These are phyloP conservation scores for Ilyonectria robusta DNA, from an alignment of 2,329 filamentous ascomycete species.

Conservation along the genomic window DNA sequence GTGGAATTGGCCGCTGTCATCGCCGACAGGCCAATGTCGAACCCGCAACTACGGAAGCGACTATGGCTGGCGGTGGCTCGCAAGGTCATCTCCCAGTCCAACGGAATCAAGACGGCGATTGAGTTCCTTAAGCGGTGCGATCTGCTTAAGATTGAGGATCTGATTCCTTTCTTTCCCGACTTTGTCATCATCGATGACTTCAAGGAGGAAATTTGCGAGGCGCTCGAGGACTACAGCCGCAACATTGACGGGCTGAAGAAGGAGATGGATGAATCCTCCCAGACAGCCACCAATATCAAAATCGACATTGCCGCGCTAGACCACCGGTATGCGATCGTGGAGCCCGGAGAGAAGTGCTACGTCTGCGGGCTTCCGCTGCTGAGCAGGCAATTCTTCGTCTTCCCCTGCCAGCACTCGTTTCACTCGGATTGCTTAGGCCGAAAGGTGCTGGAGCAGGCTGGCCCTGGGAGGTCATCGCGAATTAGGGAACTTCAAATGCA, in stretches of 20 bases:
- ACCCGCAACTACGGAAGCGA: constrained; percentile 87
- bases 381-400: constrained; percentile 96
- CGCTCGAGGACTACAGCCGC: constrained; percentile 92
- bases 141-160: constrained; percentile 91
- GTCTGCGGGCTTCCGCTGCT: constrained; percentile 88
- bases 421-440: constrained; percentile 94
- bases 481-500: constrained; percentile 90
- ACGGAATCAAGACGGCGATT: constrained; percentile 92
- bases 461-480: constrained; percentile 80
- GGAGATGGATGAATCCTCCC: constrained; percentile 95
- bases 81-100: constrained; percentile 89
- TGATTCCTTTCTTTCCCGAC: constrained; percentile 98
- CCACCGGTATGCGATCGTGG: constrained; percentile 93
- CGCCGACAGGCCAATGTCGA: constrained; percentile 86
- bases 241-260: constrained; percentile 90
- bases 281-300: constrained; percentile 92
- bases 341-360: constrained; percentile 95
- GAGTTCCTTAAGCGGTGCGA: constrained; percentile 94
- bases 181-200: constrained; percentile 99
- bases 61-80: constrained; percentile 96
- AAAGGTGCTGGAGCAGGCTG: constrained; percentile 86
- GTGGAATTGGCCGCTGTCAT: constrained; percentile 91
- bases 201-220: constrained; percentile 96
- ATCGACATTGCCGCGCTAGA: constrained; percentile 89
- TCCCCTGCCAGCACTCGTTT: constrained; percentile 98